A percentile compares a stretch with the other conserved stretches of the same genome.
Conservation (phyloP, 352 stramenopile genomes). For the Thraustochytrium sp. region DNA sequence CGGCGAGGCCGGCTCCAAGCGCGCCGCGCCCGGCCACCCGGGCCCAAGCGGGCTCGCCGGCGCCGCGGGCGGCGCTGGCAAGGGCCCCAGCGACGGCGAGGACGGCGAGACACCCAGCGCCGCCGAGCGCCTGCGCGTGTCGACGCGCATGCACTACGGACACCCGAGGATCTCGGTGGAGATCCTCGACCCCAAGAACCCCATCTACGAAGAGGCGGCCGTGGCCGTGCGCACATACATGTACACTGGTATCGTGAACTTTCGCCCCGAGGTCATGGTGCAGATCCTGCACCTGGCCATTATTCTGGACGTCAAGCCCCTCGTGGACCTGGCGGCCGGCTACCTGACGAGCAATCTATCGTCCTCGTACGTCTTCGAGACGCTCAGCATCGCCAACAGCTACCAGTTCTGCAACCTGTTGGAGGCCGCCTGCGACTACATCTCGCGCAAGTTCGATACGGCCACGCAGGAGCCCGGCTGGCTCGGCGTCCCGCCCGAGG, state of each 20-base stretch:
- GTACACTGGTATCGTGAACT: slow-evolving; percentile 29
- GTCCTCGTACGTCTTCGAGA: not conserved
- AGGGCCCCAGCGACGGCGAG: no score
- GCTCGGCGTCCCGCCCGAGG: not conserved
- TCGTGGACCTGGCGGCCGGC: not conserved
- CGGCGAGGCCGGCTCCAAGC: not conserved
- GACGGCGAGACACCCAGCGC: not conserved
- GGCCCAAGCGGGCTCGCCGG: not conserved
- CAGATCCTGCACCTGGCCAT: not conserved
- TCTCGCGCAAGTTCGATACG: not conserved
- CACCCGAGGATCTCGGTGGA: not conserved
- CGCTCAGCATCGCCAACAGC: not conserved
- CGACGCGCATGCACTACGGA: not conserved
- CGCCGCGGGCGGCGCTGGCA: not conserved
- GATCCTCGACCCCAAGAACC: not conserved
- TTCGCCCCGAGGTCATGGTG: not conserved
- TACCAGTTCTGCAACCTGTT: not conserved
- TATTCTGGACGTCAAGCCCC: slow-evolving; percentile 24
- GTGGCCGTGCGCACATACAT: slow-evolving; percentile 23
- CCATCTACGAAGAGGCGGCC: not conserved
- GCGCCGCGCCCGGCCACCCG: no score
- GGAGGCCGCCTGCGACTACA: not conserved
- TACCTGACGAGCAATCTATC: slow-evolving; percentile 1
- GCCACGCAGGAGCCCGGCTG: not conserved
- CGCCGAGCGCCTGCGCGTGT: not conserved